Evolutionary conservation across 805 yeast species (phyloP), one percentile per base, ranked within the genome.

Genomic region (Saccharomycopsis capsularis): DNA sequence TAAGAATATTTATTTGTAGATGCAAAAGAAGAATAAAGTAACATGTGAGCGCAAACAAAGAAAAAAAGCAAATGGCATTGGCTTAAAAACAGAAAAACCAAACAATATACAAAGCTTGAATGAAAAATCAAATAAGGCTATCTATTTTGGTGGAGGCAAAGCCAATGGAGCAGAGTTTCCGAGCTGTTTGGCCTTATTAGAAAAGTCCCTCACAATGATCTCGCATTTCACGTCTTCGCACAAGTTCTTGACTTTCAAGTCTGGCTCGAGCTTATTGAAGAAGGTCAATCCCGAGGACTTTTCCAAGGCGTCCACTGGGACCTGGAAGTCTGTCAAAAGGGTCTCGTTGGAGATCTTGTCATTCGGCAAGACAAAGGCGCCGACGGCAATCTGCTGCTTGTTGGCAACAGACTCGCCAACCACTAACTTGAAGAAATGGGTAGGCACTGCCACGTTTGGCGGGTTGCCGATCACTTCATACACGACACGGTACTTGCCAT

Each of bases 401-500:
- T 39, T 41, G 19, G 39, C 19, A n/a, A 24, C 21, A 23, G 18
- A 65, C 63, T 93, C 98, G 6, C 93, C 97, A 42, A 93, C 86
- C 48, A 93, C 69, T 51, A 93, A 68, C 68, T 93, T 93, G 76
- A 82, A 93, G 61, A 93, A 93, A 64, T 93, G 99, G 0, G 99
- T 93, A 23, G 99, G 99, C 9, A 93, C 99, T 0, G 99, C 98
- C 47, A 93, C 74, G 59, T 78, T 86, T 44, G 99, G 98, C 9
- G 99, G 99, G 58, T 88, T 85, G 1, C 99, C 99, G 62, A 93
- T 87, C 38, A 93, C 85, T 66, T 93, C 98, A 65, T 91, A 93
- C 2, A 75, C 68, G 18, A 93, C 96, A 55, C 83, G 74, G 64
- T 70, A 86, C 63, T 91, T 91, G 3, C 95, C 96, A 61, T 90